phyloP scores from a whole-genome alignment of 75 land plant species.

The Azolla pinnata region DNA sequence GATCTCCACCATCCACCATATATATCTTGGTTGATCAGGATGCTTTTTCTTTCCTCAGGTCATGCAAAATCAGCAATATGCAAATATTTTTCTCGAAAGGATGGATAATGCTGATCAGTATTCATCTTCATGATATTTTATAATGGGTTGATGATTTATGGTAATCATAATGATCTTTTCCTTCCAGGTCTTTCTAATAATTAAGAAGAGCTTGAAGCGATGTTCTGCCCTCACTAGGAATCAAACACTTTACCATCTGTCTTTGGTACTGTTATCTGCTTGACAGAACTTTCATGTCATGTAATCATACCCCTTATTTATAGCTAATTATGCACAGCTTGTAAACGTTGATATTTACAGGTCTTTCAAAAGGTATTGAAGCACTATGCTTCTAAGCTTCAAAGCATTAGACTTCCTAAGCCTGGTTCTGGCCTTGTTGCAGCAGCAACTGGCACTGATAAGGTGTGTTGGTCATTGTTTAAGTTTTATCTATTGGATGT shows the following conservation, averaged over 20 bases:
- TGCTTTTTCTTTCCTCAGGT: no score
- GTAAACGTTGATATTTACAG: no score
- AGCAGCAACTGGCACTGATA: slow-evolving; percentile 92
- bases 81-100: no score
- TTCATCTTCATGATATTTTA: no score
- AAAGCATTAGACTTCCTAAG: slow-evolving; percentile 64
- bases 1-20: no score
- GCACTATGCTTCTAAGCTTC: slow-evolving; percentile 83
- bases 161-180: background rate
- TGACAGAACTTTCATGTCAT: background rate
- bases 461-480: slow-evolving; percentile 37
- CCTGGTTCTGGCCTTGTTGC: slow-evolving; percentile 94
- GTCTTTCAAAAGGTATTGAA: slow-evolving; percentile 87
- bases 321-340: no score
- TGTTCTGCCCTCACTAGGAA: slow-evolving; percentile 87
- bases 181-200: slow-evolving; percentile 75
- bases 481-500: background rate
- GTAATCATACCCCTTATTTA: no score
- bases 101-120: no score
- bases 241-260: slow-evolving; percentile 83
- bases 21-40: no score
- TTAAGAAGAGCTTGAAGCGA: slow-evolving; percentile 88
- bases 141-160: no score
- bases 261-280: slow-evolving; percentile 42
- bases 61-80: no score